Evolutionary conservation across 2,329 filamentous ascomycete species (phyloP).

Genomic region (Alternaria longipes): DNA sequence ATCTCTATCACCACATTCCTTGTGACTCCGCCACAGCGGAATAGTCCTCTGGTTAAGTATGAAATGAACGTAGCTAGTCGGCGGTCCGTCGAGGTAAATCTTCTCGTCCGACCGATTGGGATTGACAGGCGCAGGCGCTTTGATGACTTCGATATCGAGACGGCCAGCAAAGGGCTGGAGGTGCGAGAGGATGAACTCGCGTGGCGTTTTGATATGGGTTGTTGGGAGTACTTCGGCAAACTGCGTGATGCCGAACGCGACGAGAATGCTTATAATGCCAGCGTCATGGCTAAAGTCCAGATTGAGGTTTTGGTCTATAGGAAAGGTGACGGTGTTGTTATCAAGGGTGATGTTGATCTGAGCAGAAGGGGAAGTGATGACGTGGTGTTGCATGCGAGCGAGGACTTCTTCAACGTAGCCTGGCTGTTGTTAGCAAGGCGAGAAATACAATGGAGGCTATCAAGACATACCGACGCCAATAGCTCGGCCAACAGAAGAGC

Average conservation of each 20-base stretch:
- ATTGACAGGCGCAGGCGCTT: slow-evolving; percentile 68
- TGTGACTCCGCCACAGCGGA: slow-evolving; percentile 72
- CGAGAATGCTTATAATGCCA: slow-evolving; percentile 74
- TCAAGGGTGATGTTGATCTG: slow-evolving; percentile 74
- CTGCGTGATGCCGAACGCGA: slow-evolving; percentile 76
- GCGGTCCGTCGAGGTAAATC: slow-evolving; percentile 61
- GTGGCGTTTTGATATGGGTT: slow-evolving; percentile 63
- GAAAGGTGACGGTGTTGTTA: slow-evolving; percentile 73
- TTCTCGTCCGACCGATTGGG: slow-evolving; percentile 31
- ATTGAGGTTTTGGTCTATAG: slow-evolving; percentile 76
- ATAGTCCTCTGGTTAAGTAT: slow-evolving; percentile 77
- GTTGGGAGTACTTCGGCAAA: slow-evolving; percentile 69
- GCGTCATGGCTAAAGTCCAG: slow-evolving; percentile 83
- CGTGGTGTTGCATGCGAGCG: slow-evolving; percentile 73
- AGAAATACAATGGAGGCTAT: background rate
- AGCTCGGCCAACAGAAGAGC: slow-evolving; percentile 72
- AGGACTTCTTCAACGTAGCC: slow-evolving; percentile 72
- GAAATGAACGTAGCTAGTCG: slow-evolving; percentile 77
- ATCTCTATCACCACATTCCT: slow-evolving; percentile 70
- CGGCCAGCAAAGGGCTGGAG: slow-evolving; percentile 76
- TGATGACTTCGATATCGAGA: slow-evolving; percentile 78
- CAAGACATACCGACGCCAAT: slow-evolving; percentile 72
- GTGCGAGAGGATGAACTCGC: slow-evolving; percentile 71
- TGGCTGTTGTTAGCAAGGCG: slow-evolving; percentile 16
- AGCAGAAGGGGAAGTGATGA: slow-evolving; percentile 54